These are phyloP conservation scores for Xerocomus minutiporus DNA, from an alignment of 1,284 basidiomycete species.

Conservation along the genomic window DNA sequence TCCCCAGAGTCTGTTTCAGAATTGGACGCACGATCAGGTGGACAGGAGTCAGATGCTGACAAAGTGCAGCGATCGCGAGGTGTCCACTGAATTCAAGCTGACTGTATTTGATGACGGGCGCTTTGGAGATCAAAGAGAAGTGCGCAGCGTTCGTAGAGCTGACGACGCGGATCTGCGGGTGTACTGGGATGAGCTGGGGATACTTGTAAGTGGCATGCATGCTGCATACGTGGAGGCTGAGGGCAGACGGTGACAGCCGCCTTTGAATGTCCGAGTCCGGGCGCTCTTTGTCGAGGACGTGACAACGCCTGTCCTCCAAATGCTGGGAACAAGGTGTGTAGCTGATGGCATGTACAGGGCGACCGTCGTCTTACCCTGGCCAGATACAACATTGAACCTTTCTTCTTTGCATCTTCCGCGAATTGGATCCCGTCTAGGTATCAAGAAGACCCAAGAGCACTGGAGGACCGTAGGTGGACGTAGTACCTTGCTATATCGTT, in stretches of 20 bases:
- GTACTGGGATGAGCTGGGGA: constrained; percentile 21
- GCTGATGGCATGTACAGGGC: background rate
- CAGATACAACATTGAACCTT: constrained; percentile 44
- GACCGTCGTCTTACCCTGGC: constrained; percentile 2
- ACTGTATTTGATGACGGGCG: constrained; percentile 37
- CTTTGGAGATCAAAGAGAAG: constrained; percentile 14
- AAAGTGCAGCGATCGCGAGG: constrained; percentile 18
- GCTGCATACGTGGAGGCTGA: constrained; percentile 1
- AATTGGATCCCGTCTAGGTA: constrained; percentile 54
- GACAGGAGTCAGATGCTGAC: constrained; percentile 36
- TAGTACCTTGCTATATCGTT: background rate
- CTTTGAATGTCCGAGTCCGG: constrained; percentile 36
- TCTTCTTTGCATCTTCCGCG: constrained; percentile 52
- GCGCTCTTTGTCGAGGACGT: constrained; percentile 49
- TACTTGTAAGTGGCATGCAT: constrained; percentile 18
- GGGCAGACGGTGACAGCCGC: constrained; percentile 24
- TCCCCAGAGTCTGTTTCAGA: constrained; percentile 45
- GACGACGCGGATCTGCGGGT: constrained; percentile 1
- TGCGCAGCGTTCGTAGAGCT: constrained; percentile 4
- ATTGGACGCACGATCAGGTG: constrained; percentile 46
- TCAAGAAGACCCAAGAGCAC: constrained; percentile 38
- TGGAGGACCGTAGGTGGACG: constrained; percentile 43
- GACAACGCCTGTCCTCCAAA: constrained; percentile 43
- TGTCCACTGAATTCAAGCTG: constrained; percentile 38
- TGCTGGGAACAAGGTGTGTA: constrained; percentile 46